Percentiles rank a stretch among this genome's conserved stretches.
Evolutionary conservation across 75 land plant species (phyloP).

Genomic region (Cupressus sempervirens): DNA sequence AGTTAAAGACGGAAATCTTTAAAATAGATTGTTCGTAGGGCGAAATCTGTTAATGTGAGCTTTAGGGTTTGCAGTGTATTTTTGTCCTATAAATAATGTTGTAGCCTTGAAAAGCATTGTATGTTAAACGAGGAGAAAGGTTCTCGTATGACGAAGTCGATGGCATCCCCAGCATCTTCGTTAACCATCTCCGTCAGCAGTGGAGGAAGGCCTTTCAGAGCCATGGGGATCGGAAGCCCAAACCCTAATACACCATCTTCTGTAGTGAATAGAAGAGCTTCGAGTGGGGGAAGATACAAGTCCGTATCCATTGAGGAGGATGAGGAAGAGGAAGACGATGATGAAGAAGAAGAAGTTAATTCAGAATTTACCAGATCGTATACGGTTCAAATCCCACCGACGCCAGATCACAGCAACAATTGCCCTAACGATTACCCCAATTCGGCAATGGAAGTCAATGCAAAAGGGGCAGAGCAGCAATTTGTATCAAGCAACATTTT

Average conservation of each 20-base stretch:
- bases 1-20: neutral
- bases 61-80: neutral
- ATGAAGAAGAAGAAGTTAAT: constrained; percentile 9
- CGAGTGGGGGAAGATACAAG: neutral
- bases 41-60: neutral
- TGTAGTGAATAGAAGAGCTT: constrained; percentile 23
- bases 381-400: constrained; percentile 83
- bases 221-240: neutral
- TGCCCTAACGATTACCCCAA: constrained; percentile 36
- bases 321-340: constrained; percentile 3
- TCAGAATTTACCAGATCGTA: constrained; percentile 25
- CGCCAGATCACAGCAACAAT: constrained; percentile 77
- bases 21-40: neutral
- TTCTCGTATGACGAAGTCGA: neutral
- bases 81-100: neutral
- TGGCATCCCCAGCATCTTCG: neutral
- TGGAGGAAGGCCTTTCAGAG: neutral
- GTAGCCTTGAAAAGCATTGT: neutral
- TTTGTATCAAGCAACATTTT: constrained; percentile 72
- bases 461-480: constrained; percentile 19
- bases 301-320: constrained; percentile 18
- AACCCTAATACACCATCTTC: constrained; percentile 16
- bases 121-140: neutral
- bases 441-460: constrained; percentile 10
- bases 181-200: neutral